phyloP scores from a whole-genome alignment of 805 yeast species.

The Spathaspora hagerdaliae region DNA sequence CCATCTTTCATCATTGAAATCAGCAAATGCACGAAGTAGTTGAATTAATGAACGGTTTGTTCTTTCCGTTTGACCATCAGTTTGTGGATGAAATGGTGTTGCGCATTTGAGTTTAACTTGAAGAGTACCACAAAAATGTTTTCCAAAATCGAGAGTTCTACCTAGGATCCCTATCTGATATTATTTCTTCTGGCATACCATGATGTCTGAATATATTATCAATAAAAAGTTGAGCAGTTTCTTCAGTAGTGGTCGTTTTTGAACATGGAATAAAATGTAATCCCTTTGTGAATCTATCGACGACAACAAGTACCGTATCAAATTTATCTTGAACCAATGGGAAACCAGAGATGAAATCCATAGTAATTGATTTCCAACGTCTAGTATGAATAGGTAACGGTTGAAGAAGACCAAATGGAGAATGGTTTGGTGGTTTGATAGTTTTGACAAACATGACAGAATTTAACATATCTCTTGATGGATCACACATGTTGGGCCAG shows the following conservation, averaged over 20 bases:
- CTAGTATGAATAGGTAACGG: slow-evolving; percentile 1
- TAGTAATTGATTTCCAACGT: slow-evolving; percentile 3
- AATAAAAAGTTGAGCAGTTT: slow-evolving; percentile 5
- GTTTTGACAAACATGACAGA: too few relatives aligned
- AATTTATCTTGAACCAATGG: slow-evolving; percentile 4
- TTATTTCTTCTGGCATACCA: slow-evolving; percentile 10
- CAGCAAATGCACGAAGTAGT: neutral
- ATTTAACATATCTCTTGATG: too few relatives aligned
- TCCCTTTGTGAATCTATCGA: slow-evolving; percentile 12
- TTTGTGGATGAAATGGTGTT: slow-evolving; percentile 12
- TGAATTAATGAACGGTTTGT: neutral
- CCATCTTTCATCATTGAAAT: neutral
- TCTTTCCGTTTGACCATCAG: slow-evolving; percentile 17
- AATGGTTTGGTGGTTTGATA: too few relatives aligned
- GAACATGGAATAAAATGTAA: slow-evolving; percentile 12
- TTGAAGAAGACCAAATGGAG: slow-evolving; percentile 2
- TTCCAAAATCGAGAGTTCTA: slow-evolving; percentile 11
- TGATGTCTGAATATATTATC: slow-evolving; percentile 8
- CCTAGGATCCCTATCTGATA: slow-evolving; percentile 10
- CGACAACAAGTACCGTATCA: slow-evolving; percentile 11
- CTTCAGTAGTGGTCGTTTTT: neutral
- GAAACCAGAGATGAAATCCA: slow-evolving; percentile 14
- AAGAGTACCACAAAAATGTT: slow-evolving; percentile 1
- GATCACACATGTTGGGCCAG: too few relatives aligned
- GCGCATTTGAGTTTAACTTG: slow-evolving; percentile 6